Evolutionary conservation across 305 asterid genomes (phyloP).

Genomic region (Fraxinus sp.): DNA sequence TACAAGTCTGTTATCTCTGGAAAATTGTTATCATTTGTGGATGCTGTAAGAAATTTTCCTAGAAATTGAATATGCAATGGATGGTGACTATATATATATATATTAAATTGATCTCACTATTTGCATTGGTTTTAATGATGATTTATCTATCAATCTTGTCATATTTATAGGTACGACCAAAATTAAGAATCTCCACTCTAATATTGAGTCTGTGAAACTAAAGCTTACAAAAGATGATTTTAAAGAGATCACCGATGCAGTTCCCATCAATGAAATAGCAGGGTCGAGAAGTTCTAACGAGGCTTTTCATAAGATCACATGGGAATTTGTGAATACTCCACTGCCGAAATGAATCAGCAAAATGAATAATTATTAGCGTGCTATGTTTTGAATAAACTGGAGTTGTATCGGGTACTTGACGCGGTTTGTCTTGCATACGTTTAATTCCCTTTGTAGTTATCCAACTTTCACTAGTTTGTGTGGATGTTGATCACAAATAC

Average conservation of each 20-base stretch:
- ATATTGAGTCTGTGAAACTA: conserved; percentile 36
- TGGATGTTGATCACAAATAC: not conserved
- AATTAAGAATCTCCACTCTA: conserved; percentile 46
- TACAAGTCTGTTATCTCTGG: not conserved
- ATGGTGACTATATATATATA: too few relatives aligned
- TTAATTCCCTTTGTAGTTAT: not conserved
- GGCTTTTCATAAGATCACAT: conserved; percentile 29
- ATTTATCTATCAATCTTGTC: not conserved
- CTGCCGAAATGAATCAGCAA: conserved; percentile 16
- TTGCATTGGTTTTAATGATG: not conserved
- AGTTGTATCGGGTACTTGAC: not conserved
- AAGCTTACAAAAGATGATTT: conserved; percentile 41
- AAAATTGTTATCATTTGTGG: not conserved
- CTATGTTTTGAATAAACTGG: not conserved
- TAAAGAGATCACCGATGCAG: conserved; percentile 39
- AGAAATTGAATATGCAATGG: not conserved
- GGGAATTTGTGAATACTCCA: conserved; percentile 45
- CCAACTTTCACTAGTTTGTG: not conserved
- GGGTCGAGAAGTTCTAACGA: conserved; percentile 30
- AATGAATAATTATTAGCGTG: not conserved
- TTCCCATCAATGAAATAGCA: conserved; percentile 43
- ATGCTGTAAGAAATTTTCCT: not conserved
- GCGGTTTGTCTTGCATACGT: not conserved
- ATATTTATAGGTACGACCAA: conserved; percentile 51
- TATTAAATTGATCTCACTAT: not conserved